These are phyloP conservation scores for Exophiala spinifera DNA, from an alignment of 2,329 filamentous ascomycete genomes.

Conservation along the genomic window DNA sequence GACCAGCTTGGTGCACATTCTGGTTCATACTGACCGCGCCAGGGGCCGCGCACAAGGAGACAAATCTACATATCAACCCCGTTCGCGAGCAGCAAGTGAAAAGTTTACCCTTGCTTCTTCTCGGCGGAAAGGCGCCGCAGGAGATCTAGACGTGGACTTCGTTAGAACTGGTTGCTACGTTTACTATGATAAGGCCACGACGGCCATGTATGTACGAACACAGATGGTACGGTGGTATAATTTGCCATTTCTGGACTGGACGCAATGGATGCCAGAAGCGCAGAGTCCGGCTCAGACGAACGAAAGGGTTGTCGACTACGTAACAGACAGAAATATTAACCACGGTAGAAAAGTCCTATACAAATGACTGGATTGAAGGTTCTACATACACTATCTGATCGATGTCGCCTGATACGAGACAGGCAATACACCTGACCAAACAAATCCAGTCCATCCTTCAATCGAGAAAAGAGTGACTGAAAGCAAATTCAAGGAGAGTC, in stretches of 20 bases:
- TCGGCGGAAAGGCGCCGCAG: no score
- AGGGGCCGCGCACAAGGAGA: neutral
- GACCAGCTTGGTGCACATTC: slow-evolving; percentile 10
- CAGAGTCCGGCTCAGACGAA: no score
- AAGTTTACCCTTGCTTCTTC: no score
- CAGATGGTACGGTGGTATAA: neutral
- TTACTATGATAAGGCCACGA: no score
- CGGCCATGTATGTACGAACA: neutral
- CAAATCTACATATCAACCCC: neutral
- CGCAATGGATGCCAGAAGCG: no score
- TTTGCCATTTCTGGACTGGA: no score
- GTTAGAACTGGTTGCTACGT: no score
- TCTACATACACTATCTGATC: slow-evolving; percentile 14
- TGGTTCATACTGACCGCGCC: no score
- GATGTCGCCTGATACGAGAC: slow-evolving; percentile 2
- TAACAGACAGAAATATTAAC: no score
- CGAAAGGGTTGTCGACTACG: no score
- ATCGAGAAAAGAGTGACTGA: slow-evolving; percentile 15
- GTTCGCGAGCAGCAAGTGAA: no score
- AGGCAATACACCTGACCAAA: slow-evolving; percentile 4
- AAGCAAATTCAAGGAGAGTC: slow-evolving; percentile 6
- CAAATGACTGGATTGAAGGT: slow-evolving; percentile 17
- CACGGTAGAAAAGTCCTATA: neutral
- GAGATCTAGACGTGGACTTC: no score
- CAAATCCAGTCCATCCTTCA: neutral